Percentiles rank a stretch among this genome's conserved stretches.
Conservation (phyloP, 2,329 filamentous ascomycete genomes). For the Arthrinium phaeospermum region DNA sequence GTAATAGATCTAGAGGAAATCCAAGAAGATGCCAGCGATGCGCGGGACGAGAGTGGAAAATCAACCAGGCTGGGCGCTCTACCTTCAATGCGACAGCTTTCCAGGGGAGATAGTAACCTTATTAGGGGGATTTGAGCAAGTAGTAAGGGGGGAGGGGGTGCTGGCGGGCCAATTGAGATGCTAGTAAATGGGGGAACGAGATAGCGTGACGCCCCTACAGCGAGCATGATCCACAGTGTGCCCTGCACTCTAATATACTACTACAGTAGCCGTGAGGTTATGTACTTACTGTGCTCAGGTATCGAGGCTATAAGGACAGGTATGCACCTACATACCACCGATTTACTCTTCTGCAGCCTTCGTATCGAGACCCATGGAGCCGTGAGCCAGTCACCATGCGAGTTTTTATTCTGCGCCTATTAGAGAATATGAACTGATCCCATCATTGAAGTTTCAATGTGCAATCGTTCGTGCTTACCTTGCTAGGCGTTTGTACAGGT, state of each 20-base stretch:
- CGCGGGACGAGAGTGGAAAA: background rate
- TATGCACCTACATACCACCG: too few species aligned
- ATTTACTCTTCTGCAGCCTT: background rate
- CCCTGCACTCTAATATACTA: background rate
- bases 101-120: background rate
- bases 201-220: background rate
- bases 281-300: background rate
- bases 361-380: background rate
- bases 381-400: background rate
- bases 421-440: background rate
- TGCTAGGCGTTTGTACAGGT: background rate
- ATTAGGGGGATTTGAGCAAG: background rate
- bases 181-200: constrained; percentile 5
- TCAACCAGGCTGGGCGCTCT: background rate
- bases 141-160: background rate
- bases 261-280: background rate
- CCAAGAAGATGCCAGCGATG: constrained; percentile 14
- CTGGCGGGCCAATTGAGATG: constrained; percentile 17
- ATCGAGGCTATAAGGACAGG: too few species aligned
- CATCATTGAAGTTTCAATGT: background rate
- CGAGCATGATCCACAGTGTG: background rate
- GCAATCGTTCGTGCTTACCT: background rate
- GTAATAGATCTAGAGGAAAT: background rate
- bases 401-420: background rate
- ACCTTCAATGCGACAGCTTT: background rate